A percentile compares a stretch with the other conserved stretches of the same genome.
phyloP scores from a whole-genome alignment of 1,284 basidiomycete genomes.

The Exsudoporus floridanus region DNA sequence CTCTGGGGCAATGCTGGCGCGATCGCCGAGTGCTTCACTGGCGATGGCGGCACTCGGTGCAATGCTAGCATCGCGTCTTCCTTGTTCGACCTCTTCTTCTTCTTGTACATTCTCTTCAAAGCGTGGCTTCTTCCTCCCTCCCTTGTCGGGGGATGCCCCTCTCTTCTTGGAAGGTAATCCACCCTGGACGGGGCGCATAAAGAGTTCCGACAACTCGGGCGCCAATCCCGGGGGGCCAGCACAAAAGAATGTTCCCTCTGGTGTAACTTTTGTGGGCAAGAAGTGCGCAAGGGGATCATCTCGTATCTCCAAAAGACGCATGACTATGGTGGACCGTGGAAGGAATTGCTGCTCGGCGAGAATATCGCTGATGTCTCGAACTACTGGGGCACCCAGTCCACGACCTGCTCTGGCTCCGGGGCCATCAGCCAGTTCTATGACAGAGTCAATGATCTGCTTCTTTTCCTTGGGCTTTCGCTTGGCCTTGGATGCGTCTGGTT shows the following conservation, averaged over 20 bases:
- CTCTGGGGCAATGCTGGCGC: slow-evolving; percentile 53
- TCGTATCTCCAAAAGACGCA: slow-evolving; percentile 81
- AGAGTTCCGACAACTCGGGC: slow-evolving; percentile 79
- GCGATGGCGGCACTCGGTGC: slow-evolving; percentile 56
- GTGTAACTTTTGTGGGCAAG: slow-evolving; percentile 72
- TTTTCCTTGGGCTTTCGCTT: slow-evolving; percentile 64
- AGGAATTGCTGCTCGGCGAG: slow-evolving; percentile 79
- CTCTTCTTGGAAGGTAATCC: slow-evolving; percentile 52
- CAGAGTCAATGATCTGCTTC: slow-evolving; percentile 79
- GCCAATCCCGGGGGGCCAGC: slow-evolving; percentile 80
- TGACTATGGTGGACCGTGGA: slow-evolving; percentile 76
- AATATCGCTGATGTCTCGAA: slow-evolving; percentile 72
- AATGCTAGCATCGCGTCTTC: slow-evolving; percentile 60
- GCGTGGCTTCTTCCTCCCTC: slow-evolving; percentile 61
- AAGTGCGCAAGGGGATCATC: slow-evolving; percentile 85
- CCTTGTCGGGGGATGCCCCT: slow-evolving; percentile 51
- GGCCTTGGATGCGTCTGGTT: slow-evolving; percentile 37
- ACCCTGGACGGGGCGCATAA: slow-evolving; percentile 71
- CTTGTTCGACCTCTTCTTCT: slow-evolving; percentile 66
- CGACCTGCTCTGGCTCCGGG: slow-evolving; percentile 56
- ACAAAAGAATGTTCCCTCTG: slow-evolving; percentile 73
- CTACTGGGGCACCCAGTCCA: slow-evolving; percentile 56
- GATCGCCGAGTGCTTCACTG: slow-evolving; percentile 51
- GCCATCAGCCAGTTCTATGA: slow-evolving; percentile 80
- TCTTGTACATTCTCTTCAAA: slow-evolving; percentile 50